Base-by-base conservation (phyloP, 2,329 filamentous ascomycete species). In the Ophiostoma ips region DNA sequence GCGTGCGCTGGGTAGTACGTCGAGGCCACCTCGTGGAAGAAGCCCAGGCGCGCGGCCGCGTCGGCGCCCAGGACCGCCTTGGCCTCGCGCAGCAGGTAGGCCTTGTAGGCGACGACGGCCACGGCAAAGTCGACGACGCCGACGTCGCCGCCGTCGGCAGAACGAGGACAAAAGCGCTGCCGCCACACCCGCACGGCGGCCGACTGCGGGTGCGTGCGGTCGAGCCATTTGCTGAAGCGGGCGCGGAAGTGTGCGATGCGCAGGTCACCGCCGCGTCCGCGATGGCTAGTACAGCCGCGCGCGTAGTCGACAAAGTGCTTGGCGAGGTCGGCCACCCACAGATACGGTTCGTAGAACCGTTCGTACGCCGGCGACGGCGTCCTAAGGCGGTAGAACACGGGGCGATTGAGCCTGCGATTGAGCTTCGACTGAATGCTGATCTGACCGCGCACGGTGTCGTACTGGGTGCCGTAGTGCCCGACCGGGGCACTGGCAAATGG, bases 281-380 rank as follows among this genome's bases (percentile, higher is more conserved):
- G n/a, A n/a, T n/a, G n/a, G n/a, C n/a, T n/a, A n/a, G n/a, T n/a
- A 57, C 46, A n/a, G 12, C 55, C 46, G 3, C 64, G 61, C 45
- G 84, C 67, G 55, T 75, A 92, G 54, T 88, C 82, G 1, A 88
- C 70, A 21, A 84, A 72, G 57, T 87, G 79, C 59, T 89, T 90
- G 0, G 75, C 71, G 0, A 92, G 66, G 48, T 83, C 72, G 0
- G 78, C 81, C 1, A 89, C 63, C 84, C 84, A 92, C 35, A 80
- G 52, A 53, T 87, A 90, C 0, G 76, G 71, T 0, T 64, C 46
- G 52, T 81, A 74, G 57, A 81, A 88, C 2, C 77, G 65, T 11
- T 53, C 54, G 58, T 92, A 94, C 35, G 80, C 77, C 0, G 54
- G 28, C 0, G 77, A 68, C 0, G 86, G 82, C 0, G 49, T 61